phyloP scores from a whole-genome alignment of 768 basidiomycete species.

The Hypholoma fasciculare region DNA sequence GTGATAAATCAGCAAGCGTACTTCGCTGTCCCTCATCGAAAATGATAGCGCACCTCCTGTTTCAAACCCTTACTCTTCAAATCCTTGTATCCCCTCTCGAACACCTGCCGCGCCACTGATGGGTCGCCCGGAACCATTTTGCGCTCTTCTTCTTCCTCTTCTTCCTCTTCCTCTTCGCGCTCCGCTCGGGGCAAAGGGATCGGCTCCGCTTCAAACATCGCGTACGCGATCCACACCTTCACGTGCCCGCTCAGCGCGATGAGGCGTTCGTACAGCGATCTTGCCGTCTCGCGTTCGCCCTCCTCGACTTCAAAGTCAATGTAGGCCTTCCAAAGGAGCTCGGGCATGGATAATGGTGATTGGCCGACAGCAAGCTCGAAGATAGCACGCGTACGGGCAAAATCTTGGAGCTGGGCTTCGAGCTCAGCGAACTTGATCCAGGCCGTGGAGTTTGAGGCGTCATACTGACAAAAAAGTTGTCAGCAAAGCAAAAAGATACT shows the following conservation, averaged over 20 bases:
- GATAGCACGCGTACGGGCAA: slow-evolving; percentile 86
- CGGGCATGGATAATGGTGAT: slow-evolving; percentile 89
- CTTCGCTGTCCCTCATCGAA: background rate
- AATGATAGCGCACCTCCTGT: slow-evolving; percentile 65
- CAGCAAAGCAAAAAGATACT: slow-evolving; percentile 41
- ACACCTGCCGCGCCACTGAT: slow-evolving; percentile 70
- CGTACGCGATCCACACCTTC: slow-evolving; percentile 97
- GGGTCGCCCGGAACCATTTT: slow-evolving; percentile 74
- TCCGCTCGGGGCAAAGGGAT: slow-evolving; percentile 64
- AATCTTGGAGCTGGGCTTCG: slow-evolving; percentile 85
- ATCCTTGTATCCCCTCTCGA: slow-evolving; percentile 86
- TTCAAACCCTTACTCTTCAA: slow-evolving; percentile 81
- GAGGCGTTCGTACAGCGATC: slow-evolving; percentile 88
- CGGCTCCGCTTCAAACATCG: slow-evolving; percentile 84
- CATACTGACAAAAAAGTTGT: slow-evolving; percentile 54
- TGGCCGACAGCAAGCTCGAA: slow-evolving; percentile 91
- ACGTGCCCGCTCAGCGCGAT: slow-evolving; percentile 86
- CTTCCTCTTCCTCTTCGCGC: slow-evolving; percentile 72
- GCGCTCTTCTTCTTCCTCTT: slow-evolving; percentile 66
- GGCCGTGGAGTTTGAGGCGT: slow-evolving; percentile 85
- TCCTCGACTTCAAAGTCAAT: slow-evolving; percentile 97
- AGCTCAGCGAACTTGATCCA: slow-evolving; percentile 98
- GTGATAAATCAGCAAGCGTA: slow-evolving; percentile 1
- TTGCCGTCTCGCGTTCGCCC: slow-evolving; percentile 83
- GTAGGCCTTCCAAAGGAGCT: slow-evolving; percentile 91